Base-by-base conservation (phyloP, 495 filamentous ascomycete genomes). In the Halenospora varia region DNA sequence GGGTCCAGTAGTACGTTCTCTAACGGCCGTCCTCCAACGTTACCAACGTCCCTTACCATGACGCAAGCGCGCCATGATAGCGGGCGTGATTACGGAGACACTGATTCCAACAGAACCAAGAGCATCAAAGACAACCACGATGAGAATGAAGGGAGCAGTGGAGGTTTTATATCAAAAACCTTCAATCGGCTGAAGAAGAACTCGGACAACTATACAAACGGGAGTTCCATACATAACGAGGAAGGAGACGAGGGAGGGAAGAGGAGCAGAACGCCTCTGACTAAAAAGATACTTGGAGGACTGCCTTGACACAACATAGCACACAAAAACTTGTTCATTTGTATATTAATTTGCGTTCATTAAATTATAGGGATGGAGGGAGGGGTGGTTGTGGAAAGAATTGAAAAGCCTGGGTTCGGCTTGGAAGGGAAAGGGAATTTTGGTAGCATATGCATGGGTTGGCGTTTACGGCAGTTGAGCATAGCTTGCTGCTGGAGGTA, bases 31-130 rank as follows among this genome's bases (percentile, higher is more conserved):
- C 20, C 25, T 13, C 22, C 19, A 15, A 45, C 41, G 3, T 41
- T 62, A 10, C 60, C 63, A 19, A 42, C 42, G 13, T 46, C 75
- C 15, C 45, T 66, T 39, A 55, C 39, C 18, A 66, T 66, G 63
- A 66, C 63, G 1, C 59, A 59, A 18, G 50, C 55, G n/a, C 39
- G 49, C 19, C 49, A 51, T 20, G 44, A 48, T n/a, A 35, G 42
- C 39, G 41, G 44, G 2, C 51, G 50, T 8, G 44, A 46, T 2
- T 18, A 51, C 13, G 55, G 42, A 18, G 57, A 59, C 17, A 57
- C 47, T 22, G 40, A 61, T 0, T 46, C 26, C 3, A 48, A 23
- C 1, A 19, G 45, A 2, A 22, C 49, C 2, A 53, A 13, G 26
- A 58, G 50, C 29, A 56, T 56, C 20, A 29, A 35, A 25, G 47